These are phyloP conservation scores for Ephemerocybe angulata DNA, from an alignment of 768 basidiomycete genomes.

Conservation along the genomic window DNA sequence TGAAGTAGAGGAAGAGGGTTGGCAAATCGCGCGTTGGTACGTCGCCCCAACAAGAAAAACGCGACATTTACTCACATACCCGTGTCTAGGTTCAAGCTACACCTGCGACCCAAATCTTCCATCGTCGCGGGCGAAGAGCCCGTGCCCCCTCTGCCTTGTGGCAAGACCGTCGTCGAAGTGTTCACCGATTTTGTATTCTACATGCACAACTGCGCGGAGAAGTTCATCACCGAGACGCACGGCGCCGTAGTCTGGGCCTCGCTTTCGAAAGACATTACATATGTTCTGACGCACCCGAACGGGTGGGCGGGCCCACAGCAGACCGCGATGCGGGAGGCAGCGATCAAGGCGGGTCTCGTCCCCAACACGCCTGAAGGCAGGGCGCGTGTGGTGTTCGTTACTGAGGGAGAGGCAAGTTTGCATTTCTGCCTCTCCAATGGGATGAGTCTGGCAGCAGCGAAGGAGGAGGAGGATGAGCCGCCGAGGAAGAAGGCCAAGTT, in stretches of 20 bases:
- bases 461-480: no score
- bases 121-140: background rate
- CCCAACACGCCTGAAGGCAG: constrained; percentile 25
- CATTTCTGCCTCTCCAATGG: constrained; percentile 52
- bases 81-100: constrained; percentile 27
- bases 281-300: constrained; percentile 48
- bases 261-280: constrained; percentile 31
- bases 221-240: constrained; percentile 36
- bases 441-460: no score
- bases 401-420: constrained; percentile 55
- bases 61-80: background rate
- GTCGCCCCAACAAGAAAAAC: background rate
- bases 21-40: constrained; percentile 14
- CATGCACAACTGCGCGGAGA: constrained; percentile 32
- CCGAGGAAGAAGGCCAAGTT: no score
- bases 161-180: constrained; percentile 30
- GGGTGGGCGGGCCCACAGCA: constrained; percentile 55
- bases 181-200: constrained; percentile 41
- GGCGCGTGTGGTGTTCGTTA: constrained; percentile 44
- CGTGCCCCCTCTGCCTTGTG: constrained; percentile 27
- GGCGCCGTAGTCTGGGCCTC: constrained; percentile 24
- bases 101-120: constrained; percentile 11
- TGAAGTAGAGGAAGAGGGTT: constrained; percentile 11
- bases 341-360: constrained; percentile 42
- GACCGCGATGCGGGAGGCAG: constrained; percentile 43